Conservation (phyloP, 1,139 yeast species). For the Hyphopichia burtonii region DNA sequence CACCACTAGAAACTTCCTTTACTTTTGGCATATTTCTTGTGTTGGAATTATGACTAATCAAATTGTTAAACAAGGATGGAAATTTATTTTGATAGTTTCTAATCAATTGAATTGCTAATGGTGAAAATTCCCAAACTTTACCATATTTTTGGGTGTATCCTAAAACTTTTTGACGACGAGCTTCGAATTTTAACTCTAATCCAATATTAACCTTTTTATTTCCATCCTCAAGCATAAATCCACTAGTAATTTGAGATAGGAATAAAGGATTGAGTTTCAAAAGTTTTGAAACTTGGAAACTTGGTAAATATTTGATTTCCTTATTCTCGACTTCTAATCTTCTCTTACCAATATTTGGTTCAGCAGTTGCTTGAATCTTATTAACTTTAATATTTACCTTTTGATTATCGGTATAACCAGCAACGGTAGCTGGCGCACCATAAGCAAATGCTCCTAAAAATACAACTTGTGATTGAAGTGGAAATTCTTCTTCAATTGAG, state of each 20-base stretch:
- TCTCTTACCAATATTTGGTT: conserved; percentile 62
- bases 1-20: conserved; percentile 19
- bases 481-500: conserved; percentile 82
- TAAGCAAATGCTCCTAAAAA: conserved; percentile 87
- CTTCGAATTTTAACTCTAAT: conserved; percentile 79
- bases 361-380: conserved; percentile 50
- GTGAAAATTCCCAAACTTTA: conserved; percentile 82
- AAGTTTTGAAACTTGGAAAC: conserved; percentile 62
- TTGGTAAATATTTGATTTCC: conserved; percentile 61
- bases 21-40: conserved; percentile 30
- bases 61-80: conserved; percentile 56
- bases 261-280: conserved; percentile 61
- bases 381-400: conserved; percentile 54
- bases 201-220: conserved; percentile 66
- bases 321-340: conserved; percentile 58
- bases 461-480: conserved; percentile 68
- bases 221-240: conserved; percentile 57
- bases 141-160: conserved; percentile 76
- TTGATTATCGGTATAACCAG: conserved; percentile 56
- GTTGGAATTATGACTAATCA: conserved; percentile 18
- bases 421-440: conserved; percentile 79
- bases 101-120: conserved; percentile 67
- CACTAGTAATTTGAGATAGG: conserved; percentile 76
- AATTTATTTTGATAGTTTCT: conserved; percentile 60
- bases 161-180: conserved; percentile 74